Evolutionary conservation across 1,284 basidiomycete genomes (phyloP).

Genomic region (Trichosporon asahii): DNA sequence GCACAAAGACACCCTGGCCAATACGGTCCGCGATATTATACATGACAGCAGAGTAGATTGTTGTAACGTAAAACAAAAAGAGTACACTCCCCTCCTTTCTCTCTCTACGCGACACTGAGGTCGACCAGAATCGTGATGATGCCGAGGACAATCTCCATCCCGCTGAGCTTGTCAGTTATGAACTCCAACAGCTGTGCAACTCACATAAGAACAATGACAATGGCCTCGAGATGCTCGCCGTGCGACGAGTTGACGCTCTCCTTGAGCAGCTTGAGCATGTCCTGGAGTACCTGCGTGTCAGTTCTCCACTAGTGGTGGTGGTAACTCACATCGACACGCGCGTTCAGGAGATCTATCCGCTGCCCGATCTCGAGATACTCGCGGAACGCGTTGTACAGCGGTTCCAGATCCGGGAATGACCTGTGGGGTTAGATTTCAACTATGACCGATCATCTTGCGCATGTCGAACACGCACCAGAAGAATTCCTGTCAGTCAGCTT

Average conservation of each 20-base stretch:
- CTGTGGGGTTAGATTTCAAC: conserved; percentile 19
- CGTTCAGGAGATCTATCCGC: conserved; percentile 87
- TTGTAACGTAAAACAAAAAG: neutral
- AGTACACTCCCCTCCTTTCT: neutral
- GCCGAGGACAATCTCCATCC: conserved; percentile 58
- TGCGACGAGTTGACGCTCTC: conserved; percentile 84
- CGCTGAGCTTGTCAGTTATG: conserved; percentile 26
- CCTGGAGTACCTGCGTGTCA: conserved; percentile 72
- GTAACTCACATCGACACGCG: conserved; percentile 67
- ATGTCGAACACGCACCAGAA: conserved; percentile 63
- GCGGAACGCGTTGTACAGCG: conserved; percentile 86
- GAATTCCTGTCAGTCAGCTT: conserved; percentile 63
- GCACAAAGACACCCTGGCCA: too few relatives aligned
- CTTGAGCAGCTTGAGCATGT: conserved; percentile 93
- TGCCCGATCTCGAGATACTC: conserved; percentile 94
- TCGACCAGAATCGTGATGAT: conserved; percentile 70
- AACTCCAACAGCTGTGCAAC: conserved; percentile 53
- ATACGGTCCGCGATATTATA: neutral
- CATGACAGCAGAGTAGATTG: neutral
- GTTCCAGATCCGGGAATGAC: conserved; percentile 83
- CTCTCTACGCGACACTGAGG: conserved; percentile 52
- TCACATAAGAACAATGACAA: conserved; percentile 87
- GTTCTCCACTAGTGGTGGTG: neutral
- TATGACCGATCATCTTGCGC: neutral
- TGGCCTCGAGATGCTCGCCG: conserved; percentile 88